phyloP scores from a whole-genome alignment of 2,329 filamentous ascomycete genomes.

The Fusarium newnesense region DNA sequence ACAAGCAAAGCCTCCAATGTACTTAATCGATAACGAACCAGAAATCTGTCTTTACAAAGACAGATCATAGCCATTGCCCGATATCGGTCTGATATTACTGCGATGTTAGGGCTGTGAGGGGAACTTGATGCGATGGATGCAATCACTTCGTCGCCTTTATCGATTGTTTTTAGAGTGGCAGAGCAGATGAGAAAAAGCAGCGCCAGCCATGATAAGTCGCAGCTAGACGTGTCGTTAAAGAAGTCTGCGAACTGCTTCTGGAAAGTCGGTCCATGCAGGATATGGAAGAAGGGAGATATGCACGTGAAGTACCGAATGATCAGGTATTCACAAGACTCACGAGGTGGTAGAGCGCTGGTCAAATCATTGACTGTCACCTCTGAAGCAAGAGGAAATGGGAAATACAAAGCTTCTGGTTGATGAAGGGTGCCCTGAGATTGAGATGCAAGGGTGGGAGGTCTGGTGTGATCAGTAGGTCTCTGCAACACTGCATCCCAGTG shows the following conservation, averaged over 20 bases:
- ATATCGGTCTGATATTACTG: neutral
- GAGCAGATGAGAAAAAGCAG: constrained; percentile 34
- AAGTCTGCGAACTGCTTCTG: constrained; percentile 27
- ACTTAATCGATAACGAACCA: constrained; percentile 25
- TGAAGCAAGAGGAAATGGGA: neutral
- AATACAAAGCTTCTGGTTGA: neutral
- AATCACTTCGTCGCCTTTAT: constrained; percentile 9
- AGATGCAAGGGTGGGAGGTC: neutral
- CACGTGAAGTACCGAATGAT: constrained; percentile 23
- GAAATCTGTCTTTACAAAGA: constrained; percentile 31
- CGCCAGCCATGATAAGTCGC: constrained; percentile 30
- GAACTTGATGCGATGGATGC: neutral
- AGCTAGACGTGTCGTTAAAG: neutral
- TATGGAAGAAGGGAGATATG: constrained; percentile 28
- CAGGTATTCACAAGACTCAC: constrained; percentile 18
- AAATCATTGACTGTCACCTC: neutral
- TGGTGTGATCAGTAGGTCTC: neutral
- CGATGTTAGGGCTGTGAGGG: neutral
- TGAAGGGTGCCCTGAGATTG: neutral
- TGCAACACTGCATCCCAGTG: neutral
- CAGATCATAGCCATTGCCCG: constrained; percentile 12
- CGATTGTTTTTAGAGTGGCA: constrained; percentile 14
- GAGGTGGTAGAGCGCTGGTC: constrained; percentile 12
- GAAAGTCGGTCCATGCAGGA: constrained; percentile 36
- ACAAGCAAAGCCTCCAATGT: constrained; percentile 32